phyloP scores from a whole-genome alignment of 306 rosid genomes.

The Canavalia gladiata region DNA sequence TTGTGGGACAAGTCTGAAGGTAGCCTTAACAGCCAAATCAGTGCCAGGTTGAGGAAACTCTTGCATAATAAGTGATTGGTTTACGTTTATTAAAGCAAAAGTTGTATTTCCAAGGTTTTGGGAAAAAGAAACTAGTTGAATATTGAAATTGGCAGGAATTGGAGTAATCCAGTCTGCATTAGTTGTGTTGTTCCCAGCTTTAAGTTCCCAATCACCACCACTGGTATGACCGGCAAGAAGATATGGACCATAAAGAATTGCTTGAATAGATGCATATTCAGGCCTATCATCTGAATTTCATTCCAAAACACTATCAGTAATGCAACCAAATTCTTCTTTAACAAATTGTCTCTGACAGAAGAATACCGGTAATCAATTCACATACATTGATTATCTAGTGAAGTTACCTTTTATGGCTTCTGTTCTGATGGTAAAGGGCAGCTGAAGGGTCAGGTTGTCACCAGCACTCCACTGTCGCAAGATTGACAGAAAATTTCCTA shows the following conservation, averaged over 20 bases:
- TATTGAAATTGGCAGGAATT: constrained; percentile 64
- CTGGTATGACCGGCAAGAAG: constrained; percentile 75
- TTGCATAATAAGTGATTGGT: constrained; percentile 64
- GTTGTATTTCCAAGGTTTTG: constrained; percentile 56
- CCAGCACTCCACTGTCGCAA: constrained; percentile 64
- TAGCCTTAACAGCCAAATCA: constrained; percentile 57
- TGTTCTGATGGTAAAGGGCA: constrained; percentile 74
- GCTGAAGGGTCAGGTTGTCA: constrained; percentile 72
- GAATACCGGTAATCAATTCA: neutral
- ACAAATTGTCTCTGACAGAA: constrained; percentile 4
- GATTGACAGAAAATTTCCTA: constrained; percentile 71
- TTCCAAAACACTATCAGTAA: constrained; percentile 45
- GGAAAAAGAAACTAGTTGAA: constrained; percentile 62
- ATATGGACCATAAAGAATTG: constrained; percentile 83
- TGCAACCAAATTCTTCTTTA: neutral
- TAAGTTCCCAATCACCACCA: constrained; percentile 66
- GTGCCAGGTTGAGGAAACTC: constrained; percentile 64
- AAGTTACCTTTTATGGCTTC: constrained; percentile 77
- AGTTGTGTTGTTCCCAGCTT: constrained; percentile 41
- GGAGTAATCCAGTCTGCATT: constrained; percentile 73
- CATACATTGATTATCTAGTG: neutral
- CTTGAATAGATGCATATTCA: constrained; percentile 69
- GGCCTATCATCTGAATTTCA: constrained; percentile 80
- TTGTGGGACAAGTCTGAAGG: constrained; percentile 70
- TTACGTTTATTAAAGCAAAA: constrained; percentile 62